Conservation (phyloP, 208 protist genomes). For the Crithidia mellificae region DNA sequence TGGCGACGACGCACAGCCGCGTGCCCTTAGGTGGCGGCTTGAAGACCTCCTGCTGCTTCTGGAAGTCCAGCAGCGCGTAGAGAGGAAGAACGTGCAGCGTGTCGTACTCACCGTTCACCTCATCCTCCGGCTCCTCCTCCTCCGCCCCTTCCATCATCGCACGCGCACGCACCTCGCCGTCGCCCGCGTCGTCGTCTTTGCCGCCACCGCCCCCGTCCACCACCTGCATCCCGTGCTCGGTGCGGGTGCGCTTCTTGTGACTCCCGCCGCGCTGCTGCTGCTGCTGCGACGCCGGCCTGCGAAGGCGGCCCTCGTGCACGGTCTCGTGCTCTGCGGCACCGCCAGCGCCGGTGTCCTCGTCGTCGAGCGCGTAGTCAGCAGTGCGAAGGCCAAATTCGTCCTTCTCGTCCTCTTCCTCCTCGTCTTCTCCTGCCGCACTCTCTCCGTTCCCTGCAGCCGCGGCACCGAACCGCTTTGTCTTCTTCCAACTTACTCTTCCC, state of each 20-base stretch:
- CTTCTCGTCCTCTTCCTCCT: slow-evolving; percentile 20
- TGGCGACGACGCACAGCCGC: slow-evolving; percentile 98
- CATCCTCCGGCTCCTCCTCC: slow-evolving; percentile 49
- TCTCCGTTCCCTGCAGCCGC: slow-evolving; percentile 6
- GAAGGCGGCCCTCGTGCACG: slow-evolving; percentile 27
- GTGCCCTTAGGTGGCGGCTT: slow-evolving; percentile 79
- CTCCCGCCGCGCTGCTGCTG: too few species aligned
- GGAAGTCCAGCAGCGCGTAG: slow-evolving; percentile 96
- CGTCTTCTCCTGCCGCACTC: too few species aligned
- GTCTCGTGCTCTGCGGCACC: slow-evolving; percentile 26
- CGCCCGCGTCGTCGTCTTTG: slow-evolving; percentile 10
- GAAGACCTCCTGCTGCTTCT: slow-evolving; percentile 95
- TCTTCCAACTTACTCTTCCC: neutral
- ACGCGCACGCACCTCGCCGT: neutral
- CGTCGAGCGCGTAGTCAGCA: slow-evolving; percentile 54
- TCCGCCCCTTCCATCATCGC: slow-evolving; percentile 15
- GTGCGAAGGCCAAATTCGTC: slow-evolving; percentile 46
- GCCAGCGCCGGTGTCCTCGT: slow-evolving; percentile 27
- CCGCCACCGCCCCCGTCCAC: slow-evolving; percentile 7
- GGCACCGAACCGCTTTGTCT: neutral
- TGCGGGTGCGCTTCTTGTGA: too few species aligned
- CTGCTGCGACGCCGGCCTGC: slow-evolving; percentile 9
- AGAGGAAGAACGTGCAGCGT: slow-evolving; percentile 97
- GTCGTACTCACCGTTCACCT: slow-evolving; percentile 85
- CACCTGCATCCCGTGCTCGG: slow-evolving; percentile 33